phyloP scores from a whole-genome alignment of 352 stramenopile genomes.

The Blastocystis sp. region DNA sequence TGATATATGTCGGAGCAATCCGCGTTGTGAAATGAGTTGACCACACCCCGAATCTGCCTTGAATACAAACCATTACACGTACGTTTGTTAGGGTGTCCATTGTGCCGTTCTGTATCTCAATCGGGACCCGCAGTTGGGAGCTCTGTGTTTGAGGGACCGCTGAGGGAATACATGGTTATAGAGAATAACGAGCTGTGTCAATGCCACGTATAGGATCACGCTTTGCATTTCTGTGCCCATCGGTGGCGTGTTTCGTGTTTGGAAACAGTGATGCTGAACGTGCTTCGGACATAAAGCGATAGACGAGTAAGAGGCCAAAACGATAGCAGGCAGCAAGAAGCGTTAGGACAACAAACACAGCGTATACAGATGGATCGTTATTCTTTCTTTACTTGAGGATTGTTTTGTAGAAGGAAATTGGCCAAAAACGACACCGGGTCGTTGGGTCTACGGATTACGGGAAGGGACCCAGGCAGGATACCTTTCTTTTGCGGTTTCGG shows the following conservation, averaged over 20 bases:
- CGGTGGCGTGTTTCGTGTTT: no score
- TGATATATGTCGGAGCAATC: conserved; percentile 10
- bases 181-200: conserved; percentile 37
- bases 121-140: not conserved
- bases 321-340: no score
- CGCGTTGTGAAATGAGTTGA: conserved; percentile 42
- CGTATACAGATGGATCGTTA: not conserved
- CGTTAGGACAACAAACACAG: not conserved
- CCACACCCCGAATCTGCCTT: conserved; percentile 38
- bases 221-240: no score
- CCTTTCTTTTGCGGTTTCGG: conserved; percentile 70
- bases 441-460: conserved; percentile 28
- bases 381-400: conserved; percentile 69
- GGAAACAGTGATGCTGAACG: no score
- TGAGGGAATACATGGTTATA: not conserved
- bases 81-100: not conserved
- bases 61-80: not conserved
- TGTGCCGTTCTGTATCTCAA: not conserved
- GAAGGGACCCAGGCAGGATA: not conserved
- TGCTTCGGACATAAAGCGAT: no score
- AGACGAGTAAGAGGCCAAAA: no score
- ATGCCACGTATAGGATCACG: conserved; percentile 37
- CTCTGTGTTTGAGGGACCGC: not conserved
- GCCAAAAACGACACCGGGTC: conserved; percentile 54
- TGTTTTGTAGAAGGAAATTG: conserved; percentile 64